Base-by-base conservation (phyloP, 257 asterid genomes). In the Solanum ossicruentum region DNA sequence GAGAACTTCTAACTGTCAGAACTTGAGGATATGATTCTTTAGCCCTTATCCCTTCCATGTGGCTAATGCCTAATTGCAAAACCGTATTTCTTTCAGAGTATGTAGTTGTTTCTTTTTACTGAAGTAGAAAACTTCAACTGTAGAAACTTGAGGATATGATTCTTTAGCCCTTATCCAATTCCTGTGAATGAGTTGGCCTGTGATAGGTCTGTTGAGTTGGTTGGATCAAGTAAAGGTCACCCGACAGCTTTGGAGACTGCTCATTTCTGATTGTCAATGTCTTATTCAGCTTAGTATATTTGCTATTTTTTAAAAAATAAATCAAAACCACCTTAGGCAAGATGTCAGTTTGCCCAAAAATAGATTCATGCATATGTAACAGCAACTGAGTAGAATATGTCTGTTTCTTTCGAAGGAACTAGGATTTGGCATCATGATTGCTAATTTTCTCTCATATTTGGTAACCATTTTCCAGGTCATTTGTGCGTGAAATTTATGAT, bases 61-160 rank as follows among this genome's bases (percentile, higher is more conserved):
- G 47, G 41, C 41, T 36, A 36, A 36, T 36, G 41, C 41, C 98
- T 1, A 89, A 92, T 86, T 95, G 98, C 91, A 95, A 94, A 91
- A 97, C 98, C 8, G 92, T 92, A 23, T 94, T 97, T 90, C 95
- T 97, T 84, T 95, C 99, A 12, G 90, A 94, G 99, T 97, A 93
- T 52, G 98, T 86, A 51, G 32, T 83, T 84, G 51, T 54, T 77
- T 73, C 16, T 69, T 66, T 6, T 36, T 80, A 61, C 55, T 39
- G 32, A 43, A 71, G 26, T 71, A 71, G 55, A 20, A 71, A 71
- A 71, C 10, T 71, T 39, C 16, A 6, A 6, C 36, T 20, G 11
- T 43, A 20, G 80, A 10, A 43, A 18, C 55, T 11, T 71, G 55
- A 43, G 55, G 47, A 43, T 43, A 43, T 43, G 47, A 7, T 6